Percentiles rank a stretch among this genome's conserved stretches.
These are phyloP conservation scores for Hanseniaspora uvarum DNA, from an alignment of 1,139 yeast species.

Conservation along the genomic window DNA sequence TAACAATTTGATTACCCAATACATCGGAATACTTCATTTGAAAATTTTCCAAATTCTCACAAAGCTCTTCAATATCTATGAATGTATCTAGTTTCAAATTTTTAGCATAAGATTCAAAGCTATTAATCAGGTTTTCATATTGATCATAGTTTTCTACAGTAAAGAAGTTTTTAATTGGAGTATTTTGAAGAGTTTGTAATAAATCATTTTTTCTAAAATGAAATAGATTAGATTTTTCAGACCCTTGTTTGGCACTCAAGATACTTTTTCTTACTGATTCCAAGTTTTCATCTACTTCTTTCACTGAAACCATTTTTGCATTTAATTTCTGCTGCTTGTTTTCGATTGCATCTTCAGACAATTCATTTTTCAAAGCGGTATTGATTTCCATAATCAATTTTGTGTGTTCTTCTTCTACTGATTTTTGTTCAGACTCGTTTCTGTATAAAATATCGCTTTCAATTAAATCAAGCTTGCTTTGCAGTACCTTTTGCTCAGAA, in stretches of 20 bases:
- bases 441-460: neutral
- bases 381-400: constrained; percentile 26
- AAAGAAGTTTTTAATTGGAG: neutral
- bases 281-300: constrained; percentile 41
- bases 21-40: neutral
- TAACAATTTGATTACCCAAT: neutral
- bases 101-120: neutral
- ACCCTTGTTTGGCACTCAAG: constrained; percentile 44
- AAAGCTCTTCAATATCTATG: neutral
- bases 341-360: constrained; percentile 27
- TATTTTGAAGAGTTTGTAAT: constrained; percentile 16
- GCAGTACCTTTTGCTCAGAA: neutral
- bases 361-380: constrained; percentile 19
- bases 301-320: constrained; percentile 35
- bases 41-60: neutral
- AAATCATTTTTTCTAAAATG: constrained; percentile 33
- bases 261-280: constrained; percentile 48
- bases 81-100: neutral
- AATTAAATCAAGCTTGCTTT: neutral
- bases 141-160: neutral
- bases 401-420: constrained; percentile 30
- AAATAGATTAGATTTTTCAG: constrained; percentile 48
- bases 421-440: constrained; percentile 28
- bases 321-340: constrained; percentile 35
- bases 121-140: neutral